Base-by-base conservation (phyloP, 2,329 filamentous ascomycete species). In the Alternaria solani region DNA sequence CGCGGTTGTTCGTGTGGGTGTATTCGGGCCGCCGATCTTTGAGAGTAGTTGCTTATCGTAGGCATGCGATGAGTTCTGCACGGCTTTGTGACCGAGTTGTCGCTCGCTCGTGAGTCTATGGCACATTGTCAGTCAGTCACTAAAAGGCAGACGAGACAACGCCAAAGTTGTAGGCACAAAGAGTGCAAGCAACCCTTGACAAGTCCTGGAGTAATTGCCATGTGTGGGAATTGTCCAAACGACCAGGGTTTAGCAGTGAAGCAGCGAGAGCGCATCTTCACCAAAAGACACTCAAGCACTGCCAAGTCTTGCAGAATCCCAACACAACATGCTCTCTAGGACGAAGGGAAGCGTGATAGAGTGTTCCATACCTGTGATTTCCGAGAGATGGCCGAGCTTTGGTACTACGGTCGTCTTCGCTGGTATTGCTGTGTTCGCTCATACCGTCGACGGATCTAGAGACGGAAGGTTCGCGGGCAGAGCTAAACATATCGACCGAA, bases 21-120 rank as follows among this genome's bases (percentile, higher is more conserved):
- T 87, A 57, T 84, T 84, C 6, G 85, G 83, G 47, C 87, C 87
- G 32, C 86, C 86, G 59, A 89, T 88, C 66, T 87, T 88, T 49
- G 86, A 87, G 26, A 89, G 76, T 12, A 89, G 77, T 62, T 87
- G 85, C 72, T 88, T 85, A 69, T 89, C 87, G 75, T 89, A 89
- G 32, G 84, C 85, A 69, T 88, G 85, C 25, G 86, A 88, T 3
- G 86, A 88, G 57, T 81, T 83, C 65, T 86, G 83, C 41, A 88
- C 82, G 47, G 85, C 84, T 62, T 84, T 81, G 64, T 85, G 82
- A 47, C 86, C 87, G 48, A 88, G 81, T 63, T 88, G 84, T 51
- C 81, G 81, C 75, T 88, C 87, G 69, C 86, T 87, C 65, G 87
- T 86, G 56, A 88, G 78, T 71, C 86, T 87, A 73, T 64, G 43